Base-by-base conservation (phyloP, 257 asterid genomes). In the Eucommia ulmoides region DNA sequence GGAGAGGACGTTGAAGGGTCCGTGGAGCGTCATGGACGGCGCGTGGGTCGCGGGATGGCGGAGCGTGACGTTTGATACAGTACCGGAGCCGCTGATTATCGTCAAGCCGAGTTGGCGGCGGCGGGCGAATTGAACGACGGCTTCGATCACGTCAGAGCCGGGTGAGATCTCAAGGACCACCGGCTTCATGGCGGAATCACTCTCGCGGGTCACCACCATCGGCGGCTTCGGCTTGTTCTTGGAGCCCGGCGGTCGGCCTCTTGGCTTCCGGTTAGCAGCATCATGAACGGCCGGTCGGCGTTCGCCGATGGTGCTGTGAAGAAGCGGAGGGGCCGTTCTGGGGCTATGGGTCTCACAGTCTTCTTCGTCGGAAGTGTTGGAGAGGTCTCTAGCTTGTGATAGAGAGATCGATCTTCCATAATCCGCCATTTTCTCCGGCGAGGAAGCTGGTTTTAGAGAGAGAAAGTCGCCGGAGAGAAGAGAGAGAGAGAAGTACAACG, bases 181-280 rank as follows among this genome's bases (percentile, higher is more conserved):
- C 38, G 38, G 38, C 12, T 29, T 29, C 38, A 29, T 29, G 38
- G 44, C 44, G 9, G 44, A 35, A 3, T 35, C 44, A 9, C 15
- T 35, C 15, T 35, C 44, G 11, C 15, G 0, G 44, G 44, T 35
- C 44, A 35, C 44, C 44, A 35, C 44, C n/a, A 35, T 9, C 15
- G 44, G 44, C n/a, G 44, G 44, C n/a, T 35, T 35, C n/a, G 1
- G 44, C 44, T 35, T 35, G 44, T 35, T 35, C n/a, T n/a, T n/a
- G n/a, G n/a, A n/a, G n/a, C n/a, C n/a, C n/a, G n/a, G n/a, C n/a
- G n/a, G n/a, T n/a, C 44, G 1, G 16, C 44, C 44, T 4, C 44
- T 15, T 10, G 44, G 44, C 44, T 35, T 35, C 11, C 44, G 44
- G 16, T 2, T 35, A 1, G 44, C 2, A 4, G 16, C 15, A 4